Evolutionary conservation across 192 early-diverging fungal genomes (phyloP).

Genomic region (Entophlyctis helioformis): DNA sequence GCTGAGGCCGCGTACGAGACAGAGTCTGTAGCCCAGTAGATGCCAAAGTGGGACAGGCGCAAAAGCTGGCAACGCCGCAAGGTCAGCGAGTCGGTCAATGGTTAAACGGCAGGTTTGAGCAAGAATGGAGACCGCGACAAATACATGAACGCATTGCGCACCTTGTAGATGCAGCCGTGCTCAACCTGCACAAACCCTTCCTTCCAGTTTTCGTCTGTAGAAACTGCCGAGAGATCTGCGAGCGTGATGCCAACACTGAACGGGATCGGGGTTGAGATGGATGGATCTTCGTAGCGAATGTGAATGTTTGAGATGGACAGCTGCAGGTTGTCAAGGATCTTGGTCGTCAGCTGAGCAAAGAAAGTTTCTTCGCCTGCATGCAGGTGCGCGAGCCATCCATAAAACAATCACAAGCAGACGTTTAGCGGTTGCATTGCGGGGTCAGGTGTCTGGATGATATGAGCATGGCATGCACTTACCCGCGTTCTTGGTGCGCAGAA

Average conservation of each 20-base stretch:
- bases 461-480: no score
- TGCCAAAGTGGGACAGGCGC: no score
- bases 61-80: conserved; percentile 28
- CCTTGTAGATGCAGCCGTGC: conserved; percentile 74
- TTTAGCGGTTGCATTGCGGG: no score
- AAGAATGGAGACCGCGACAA: not conserved
- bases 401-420: not conserved
- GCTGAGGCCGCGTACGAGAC: conserved; percentile 46
- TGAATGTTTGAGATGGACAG: conserved; percentile 93
- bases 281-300: conserved; percentile 83
- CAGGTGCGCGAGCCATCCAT: no score
- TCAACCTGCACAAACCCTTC: conserved; percentile 70
- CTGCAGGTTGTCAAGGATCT: conserved; percentile 94
- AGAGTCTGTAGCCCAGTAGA: conserved; percentile 84
- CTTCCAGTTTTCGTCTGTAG: conserved; percentile 77
- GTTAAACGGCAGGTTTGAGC: no score
- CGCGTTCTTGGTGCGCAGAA: conserved; percentile 11
- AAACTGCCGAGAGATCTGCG: conserved; percentile 79
- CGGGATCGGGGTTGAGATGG: conserved; percentile 47
- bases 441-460: no score
- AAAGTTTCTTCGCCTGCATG: conserved; percentile 34
- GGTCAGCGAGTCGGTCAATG: not conserved
- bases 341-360: conserved; percentile 76
- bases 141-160: conserved; percentile 10
- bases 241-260: conserved; percentile 86